These are phyloP conservation scores for Talaromyces sp. DNA, from an alignment of 2,329 filamentous ascomycete genomes.

Conservation along the genomic window DNA sequence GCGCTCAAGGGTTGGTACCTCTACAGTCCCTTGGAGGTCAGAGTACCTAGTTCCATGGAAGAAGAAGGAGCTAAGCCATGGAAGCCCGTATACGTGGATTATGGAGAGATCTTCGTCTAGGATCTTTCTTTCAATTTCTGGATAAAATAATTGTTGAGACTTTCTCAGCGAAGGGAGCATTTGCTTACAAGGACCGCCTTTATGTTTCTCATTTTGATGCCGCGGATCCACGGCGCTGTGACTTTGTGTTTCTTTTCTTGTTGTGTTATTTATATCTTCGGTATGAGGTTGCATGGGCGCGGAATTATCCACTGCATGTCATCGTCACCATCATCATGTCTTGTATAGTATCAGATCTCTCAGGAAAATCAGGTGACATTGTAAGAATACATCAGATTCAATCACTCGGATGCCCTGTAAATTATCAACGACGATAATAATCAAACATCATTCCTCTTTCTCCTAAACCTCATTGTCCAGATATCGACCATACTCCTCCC, in stretches of 20 bases:
- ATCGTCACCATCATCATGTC: slow-evolving; percentile 27
- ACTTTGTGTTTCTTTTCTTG: slow-evolving; percentile 7
- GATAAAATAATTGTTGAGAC: slow-evolving; percentile 21
- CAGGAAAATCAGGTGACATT: slow-evolving; percentile 10
- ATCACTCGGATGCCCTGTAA: neutral
- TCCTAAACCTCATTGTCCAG: slow-evolving; percentile 35
- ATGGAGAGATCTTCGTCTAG: slow-evolving; percentile 64
- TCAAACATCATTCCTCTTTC: neutral
- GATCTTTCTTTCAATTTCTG: slow-evolving; percentile 14
- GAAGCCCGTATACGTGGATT: slow-evolving; percentile 66
- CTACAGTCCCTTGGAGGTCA: slow-evolving; percentile 71
- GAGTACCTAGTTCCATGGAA: slow-evolving; percentile 68
- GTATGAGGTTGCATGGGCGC: slow-evolving; percentile 15
- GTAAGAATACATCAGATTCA: slow-evolving; percentile 1
- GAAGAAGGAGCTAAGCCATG: slow-evolving; percentile 59
- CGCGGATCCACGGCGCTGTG: slow-evolving; percentile 14
- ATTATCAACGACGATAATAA: neutral
- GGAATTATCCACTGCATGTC: slow-evolving; percentile 19
- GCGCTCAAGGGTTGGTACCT: slow-evolving; percentile 94
- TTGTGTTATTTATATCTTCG: slow-evolving; percentile 18
- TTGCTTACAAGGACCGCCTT: slow-evolving; percentile 20
- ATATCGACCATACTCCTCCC: slow-evolving; percentile 64
- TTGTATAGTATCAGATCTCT: slow-evolving; percentile 32
- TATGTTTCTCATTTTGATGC: slow-evolving; percentile 13
- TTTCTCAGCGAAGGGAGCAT: slow-evolving; percentile 26